Base-by-base conservation (phyloP, 129 eudicot species). In the Kitagawia praeruptora region DNA sequence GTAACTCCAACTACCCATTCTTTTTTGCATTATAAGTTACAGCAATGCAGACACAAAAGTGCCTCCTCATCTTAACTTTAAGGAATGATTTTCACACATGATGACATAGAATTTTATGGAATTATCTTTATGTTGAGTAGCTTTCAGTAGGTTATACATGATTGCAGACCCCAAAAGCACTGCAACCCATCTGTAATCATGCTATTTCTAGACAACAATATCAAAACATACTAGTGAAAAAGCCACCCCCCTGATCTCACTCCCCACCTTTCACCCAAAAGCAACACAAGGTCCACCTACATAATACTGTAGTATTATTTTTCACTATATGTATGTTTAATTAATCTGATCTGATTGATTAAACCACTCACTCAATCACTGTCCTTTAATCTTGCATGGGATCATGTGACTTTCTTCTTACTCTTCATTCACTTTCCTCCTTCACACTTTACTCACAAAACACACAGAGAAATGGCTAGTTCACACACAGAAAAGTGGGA, bases 211-310 rank as follows among this genome's bases (percentile, higher is more conserved):
- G 41, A 8, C 16, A 75, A 75, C 58, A 75, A 48, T 76, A 81
- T 47, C 66, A 83, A 72, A 80, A 56, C 80, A 74, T 74, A 14
- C 70, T 48, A 51, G 75, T 19, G 54, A 46, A 74, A 40, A 81
- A 72, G 75, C 31, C 56, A 80, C 47, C 42, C 51, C 71, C 77
- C 13, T 37, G 25, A 70, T 72, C 51, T 72, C 34, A 8, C 51
- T 48, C 82, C 56, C 77, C 66, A 73, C 81, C 82, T 88, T 88
- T 88, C 97, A 94, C 97, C 98, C 92, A 93, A 93, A 93, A 93
- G 98, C 89, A 84, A 73, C 85, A 78, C 76, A 83, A 84, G 78
- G 64, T 79, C 83, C 80, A 79, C 76, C 75, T 39, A 70, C 82
- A 83, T 18, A 44, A 14, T 46, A 46, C 49, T 40, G n/a, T n/a